Base-by-base conservation (phyloP, 148 eudicot genomes). In the Nyssa sinensis region DNA sequence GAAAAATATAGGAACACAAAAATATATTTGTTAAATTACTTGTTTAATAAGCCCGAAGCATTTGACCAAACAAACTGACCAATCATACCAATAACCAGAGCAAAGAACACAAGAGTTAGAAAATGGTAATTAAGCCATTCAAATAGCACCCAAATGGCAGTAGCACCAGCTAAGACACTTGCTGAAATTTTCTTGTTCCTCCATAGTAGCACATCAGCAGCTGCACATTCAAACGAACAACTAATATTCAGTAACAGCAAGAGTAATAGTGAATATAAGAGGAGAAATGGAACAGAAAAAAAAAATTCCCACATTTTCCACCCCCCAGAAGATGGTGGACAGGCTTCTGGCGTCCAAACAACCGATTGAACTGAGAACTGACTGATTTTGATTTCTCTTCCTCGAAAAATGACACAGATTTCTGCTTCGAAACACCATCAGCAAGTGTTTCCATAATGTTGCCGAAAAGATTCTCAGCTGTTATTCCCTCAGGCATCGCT, bases 141-240 rank as follows among this genome's bases (percentile, higher is more conserved):
- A 72, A 95, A 95, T 60, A 92, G 80, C 76, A 88, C 87, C 97
- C 97, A 95, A 27, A 88, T 44, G 32, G 73, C 84, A 31, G 96
- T 92, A 47, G 97, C 94, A 73, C 79, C 83, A 67, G 63, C 81
- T 51, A 95, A 47, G 72, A 90, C 86, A 44, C 97, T 68, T 37
- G 90, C 86, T 65, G 98, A 92, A 21, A 90, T 92, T 81, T 92
- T 94, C 84, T 92, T 94, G 90, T 92, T 92, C 85, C 98, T 90
- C 97, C 99, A 95, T 41, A 92, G 72, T 81, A 95, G 75, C 62
- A 88, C 91, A 86, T 92, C 97, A 76, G 99, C 99, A 89, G 97
- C 99, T 94, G 74, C 71, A 81, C 39, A 66, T 72, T 68, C 41
- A 37, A 57, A 65, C 29, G 69, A 69, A 32, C 6, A 47, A 62